Base-by-base conservation (phyloP, 2,329 filamentous ascomycete genomes). In the Zymoseptoria passerinii region DNA sequence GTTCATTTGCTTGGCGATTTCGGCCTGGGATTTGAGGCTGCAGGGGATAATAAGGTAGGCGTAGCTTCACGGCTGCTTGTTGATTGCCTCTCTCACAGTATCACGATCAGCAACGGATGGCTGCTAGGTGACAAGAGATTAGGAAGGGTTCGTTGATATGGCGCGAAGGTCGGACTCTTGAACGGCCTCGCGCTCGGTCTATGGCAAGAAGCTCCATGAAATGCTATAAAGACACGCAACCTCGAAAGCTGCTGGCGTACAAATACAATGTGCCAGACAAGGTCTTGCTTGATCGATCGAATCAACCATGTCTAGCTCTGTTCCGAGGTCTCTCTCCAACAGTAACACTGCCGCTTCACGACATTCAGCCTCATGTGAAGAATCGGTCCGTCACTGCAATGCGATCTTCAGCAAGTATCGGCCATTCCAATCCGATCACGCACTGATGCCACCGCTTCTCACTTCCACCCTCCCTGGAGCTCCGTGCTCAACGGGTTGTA, bases 401-500 rank as follows among this genome's bases (percentile, higher is more conserved):
- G 13, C 35, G 13, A 44, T 16, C 16, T 44, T 16, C 4, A 44
- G 35, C 35, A 44, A 3, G 7, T 44, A 44, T 7, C n/a, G 13
- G 9, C 35, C 35, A 13, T 44, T 44, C 35, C 35, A 44, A 44
- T 13, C 16, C 35, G n/a, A 16, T 44, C 35, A 16, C 13, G 7
- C 10, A n/a, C 13, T 44, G 10, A n/a, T 44, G 10, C 35, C 35
- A 44, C 9, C 4, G 27, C 50, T 23, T 8, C 50, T 52, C 50
- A 52, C 48, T 65, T 67, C 62, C 63, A 67, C 5, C 63, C 66
- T 50, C 65, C 59, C 57, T 66, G 63, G 50, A 68, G 51, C 53
- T 68, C 57, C 60, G 65, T 60, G 52, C 65, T 70, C 50, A 69
- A 60, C 29, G 57, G 48, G 52, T 59, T 61, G 60, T 66, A 71